Conservation (phyloP, 2,329 filamentous ascomycete species). For the Fusarium tricinctum region DNA sequence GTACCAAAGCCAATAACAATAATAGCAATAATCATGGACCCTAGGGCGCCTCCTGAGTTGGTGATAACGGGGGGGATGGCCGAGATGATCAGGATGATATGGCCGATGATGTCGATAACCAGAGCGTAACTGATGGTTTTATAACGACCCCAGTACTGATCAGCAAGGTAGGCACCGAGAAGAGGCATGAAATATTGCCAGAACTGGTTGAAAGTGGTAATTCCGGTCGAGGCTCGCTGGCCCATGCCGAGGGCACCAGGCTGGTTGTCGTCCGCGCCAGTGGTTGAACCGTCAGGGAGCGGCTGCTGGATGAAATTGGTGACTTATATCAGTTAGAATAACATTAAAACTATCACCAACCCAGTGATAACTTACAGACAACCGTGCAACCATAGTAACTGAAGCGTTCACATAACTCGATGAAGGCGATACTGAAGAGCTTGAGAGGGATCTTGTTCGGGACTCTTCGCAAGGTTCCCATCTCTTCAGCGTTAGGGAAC, state of each 20-base stretch:
- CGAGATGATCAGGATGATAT: conserved; percentile 75
- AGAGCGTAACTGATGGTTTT: conserved; percentile 76
- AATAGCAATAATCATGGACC: conserved; percentile 73
- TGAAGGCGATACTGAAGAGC: conserved; percentile 74
- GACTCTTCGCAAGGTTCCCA: conserved; percentile 66
- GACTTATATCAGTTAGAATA: conserved; percentile 48
- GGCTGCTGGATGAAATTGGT: conserved; percentile 75
- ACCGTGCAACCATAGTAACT: conserved; percentile 78
- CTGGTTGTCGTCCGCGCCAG: conserved; percentile 63
- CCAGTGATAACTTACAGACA: conserved; percentile 66
- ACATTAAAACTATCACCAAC: neutral
- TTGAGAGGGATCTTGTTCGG: conserved; percentile 70
- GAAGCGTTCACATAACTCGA: conserved; percentile 80
- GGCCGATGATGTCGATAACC: conserved; percentile 72
- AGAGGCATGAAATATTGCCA: conserved; percentile 73
- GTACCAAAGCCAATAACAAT: conserved; percentile 71
- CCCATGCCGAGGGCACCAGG: conserved; percentile 70
- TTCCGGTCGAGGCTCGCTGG: conserved; percentile 64
- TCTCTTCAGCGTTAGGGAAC: conserved; percentile 55
- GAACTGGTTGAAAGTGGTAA: conserved; percentile 67
- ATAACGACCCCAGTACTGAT: conserved; percentile 76
- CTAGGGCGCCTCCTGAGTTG: conserved; percentile 68
- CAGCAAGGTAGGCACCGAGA: conserved; percentile 64
- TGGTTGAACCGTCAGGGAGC: conserved; percentile 67
- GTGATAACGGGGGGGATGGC: conserved; percentile 74